Evolutionary conservation across 2,329 filamentous ascomycete genomes (phyloP).

Genomic region (Simplicillium sp.): DNA sequence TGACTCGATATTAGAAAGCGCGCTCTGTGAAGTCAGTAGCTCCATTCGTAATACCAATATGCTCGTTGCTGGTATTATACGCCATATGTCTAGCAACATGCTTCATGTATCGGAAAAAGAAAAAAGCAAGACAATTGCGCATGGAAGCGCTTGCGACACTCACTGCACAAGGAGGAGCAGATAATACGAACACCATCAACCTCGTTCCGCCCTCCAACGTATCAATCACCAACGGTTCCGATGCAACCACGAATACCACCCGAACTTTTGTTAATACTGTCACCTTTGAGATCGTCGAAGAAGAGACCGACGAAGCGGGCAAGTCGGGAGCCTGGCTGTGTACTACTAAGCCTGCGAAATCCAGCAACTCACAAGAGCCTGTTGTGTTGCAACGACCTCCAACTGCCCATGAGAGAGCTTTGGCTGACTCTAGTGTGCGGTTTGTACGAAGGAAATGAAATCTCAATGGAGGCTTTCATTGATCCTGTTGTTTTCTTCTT

Average conservation of each 20-base stretch:
- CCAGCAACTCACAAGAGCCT: constrained; percentile 5
- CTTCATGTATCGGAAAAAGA: constrained; percentile 16
- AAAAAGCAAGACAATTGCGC: constrained; percentile 11
- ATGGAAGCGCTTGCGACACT: constrained; percentile 4
- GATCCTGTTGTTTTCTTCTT: too few relatives aligned
- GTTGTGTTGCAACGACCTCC: constrained; percentile 4
- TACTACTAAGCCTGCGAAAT: neutral
- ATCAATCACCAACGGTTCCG: too few relatives aligned
- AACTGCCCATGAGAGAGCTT: constrained; percentile 3
- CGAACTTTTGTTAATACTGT: neutral
- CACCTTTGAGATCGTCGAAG: neutral
- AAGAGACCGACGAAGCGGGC: neutral
- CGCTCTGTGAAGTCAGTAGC: constrained; percentile 15
- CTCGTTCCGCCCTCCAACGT: constrained; percentile 5
- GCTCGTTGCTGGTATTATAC: constrained; percentile 19
- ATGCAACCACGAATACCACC: neutral
- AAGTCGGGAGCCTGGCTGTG: neutral
- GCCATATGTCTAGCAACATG: constrained; percentile 16
- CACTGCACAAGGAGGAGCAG: neutral
- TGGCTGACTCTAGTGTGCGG: constrained; percentile 5
- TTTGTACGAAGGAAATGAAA: constrained; percentile 5
- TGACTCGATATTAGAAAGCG: constrained; percentile 8
- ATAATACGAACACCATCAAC: constrained; percentile 4
- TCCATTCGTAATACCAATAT: constrained; percentile 18
- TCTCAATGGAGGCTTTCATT: too few relatives aligned